Evolutionary conservation across 805 yeast species (phyloP).

Genomic region (Lipomyces starkeyi): DNA sequence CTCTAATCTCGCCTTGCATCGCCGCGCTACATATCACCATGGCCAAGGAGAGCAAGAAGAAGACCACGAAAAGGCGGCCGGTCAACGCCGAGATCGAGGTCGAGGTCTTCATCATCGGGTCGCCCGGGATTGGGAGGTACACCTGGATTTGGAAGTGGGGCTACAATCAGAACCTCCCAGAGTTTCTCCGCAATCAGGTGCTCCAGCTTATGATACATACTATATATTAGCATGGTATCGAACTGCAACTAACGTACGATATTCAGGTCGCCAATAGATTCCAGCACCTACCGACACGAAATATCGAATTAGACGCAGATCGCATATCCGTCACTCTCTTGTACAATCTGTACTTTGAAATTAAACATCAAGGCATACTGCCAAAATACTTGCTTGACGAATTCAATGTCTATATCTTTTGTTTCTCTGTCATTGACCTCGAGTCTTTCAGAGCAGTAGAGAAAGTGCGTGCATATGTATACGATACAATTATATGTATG

Average conservation of each 20-base stretch:
- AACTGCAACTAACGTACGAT: background rate
- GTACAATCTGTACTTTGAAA: background rate
- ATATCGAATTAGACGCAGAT: background rate
- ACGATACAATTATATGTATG: background rate
- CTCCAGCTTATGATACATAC: background rate
- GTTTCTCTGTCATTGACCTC: background rate
- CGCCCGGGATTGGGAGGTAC: background rate
- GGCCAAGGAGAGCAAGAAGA: background rate
- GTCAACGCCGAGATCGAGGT: background rate
- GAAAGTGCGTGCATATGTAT: background rate
- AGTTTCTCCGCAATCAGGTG: background rate
- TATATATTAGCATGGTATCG: background rate
- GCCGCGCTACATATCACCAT: background rate
- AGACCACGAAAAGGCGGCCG: background rate
- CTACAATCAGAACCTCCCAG: background rate
- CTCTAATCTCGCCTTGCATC: background rate
- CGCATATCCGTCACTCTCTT: background rate
- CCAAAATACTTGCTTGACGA: background rate
- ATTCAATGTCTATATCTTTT: slow-evolving; percentile 1
- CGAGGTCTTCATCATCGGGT: background rate
- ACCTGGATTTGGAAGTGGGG: slow-evolving; percentile 3
- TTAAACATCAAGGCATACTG: background rate
- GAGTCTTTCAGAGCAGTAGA: background rate
- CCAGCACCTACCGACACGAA: background rate
- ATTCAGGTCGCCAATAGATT: background rate